These are phyloP conservation scores for Hibiscus mutabilis DNA, from an alignment of 345 rosid genomes.

Conservation along the genomic window DNA sequence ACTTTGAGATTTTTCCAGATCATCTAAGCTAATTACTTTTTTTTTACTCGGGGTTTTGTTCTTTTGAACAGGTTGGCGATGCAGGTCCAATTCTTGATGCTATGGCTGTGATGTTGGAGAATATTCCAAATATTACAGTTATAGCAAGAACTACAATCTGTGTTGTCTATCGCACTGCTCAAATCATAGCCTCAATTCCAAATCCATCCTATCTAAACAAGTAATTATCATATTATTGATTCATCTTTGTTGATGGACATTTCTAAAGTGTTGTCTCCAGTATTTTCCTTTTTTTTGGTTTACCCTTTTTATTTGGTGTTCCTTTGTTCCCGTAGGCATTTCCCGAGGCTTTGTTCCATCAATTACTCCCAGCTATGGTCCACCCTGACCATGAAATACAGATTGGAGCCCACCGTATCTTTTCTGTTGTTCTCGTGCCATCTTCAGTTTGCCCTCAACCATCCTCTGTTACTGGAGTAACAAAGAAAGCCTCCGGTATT, in stretches of 20 bases:
- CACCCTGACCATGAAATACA: slow-evolving; percentile 90
- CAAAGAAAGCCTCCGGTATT: slow-evolving; percentile 51
- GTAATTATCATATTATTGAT: slow-evolving; percentile 25
- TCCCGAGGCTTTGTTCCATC: slow-evolving; percentile 92
- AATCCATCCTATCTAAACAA: slow-evolving; percentile 75
- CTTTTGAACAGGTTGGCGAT: slow-evolving; percentile 71
- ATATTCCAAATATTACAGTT: slow-evolving; percentile 64
- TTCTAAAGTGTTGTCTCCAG: slow-evolving; percentile 1
- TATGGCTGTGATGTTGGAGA: slow-evolving; percentile 88
- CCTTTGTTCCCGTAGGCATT: slow-evolving; percentile 52
- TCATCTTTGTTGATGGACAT: slow-evolving; percentile 1
- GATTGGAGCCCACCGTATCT: slow-evolving; percentile 84
- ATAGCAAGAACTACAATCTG: slow-evolving; percentile 70
- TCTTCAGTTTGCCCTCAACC: slow-evolving; percentile 25
- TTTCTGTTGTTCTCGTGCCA: slow-evolving; percentile 36
- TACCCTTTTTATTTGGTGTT: slow-evolving; percentile 5
- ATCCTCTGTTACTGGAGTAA: slow-evolving; percentile 25
- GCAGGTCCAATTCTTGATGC: slow-evolving; percentile 87
- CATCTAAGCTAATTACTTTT: neutral
- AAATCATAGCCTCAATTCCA: slow-evolving; percentile 78
- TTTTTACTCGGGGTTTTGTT: neutral
- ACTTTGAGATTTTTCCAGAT: slow-evolving; percentile 8
- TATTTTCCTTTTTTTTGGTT: neutral
- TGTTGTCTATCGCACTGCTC: slow-evolving; percentile 93
- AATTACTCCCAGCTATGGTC: slow-evolving; percentile 88